Conservation (phyloP, 352 stramenopile genomes). For the Pilasporangium apinafurcum region DNA sequence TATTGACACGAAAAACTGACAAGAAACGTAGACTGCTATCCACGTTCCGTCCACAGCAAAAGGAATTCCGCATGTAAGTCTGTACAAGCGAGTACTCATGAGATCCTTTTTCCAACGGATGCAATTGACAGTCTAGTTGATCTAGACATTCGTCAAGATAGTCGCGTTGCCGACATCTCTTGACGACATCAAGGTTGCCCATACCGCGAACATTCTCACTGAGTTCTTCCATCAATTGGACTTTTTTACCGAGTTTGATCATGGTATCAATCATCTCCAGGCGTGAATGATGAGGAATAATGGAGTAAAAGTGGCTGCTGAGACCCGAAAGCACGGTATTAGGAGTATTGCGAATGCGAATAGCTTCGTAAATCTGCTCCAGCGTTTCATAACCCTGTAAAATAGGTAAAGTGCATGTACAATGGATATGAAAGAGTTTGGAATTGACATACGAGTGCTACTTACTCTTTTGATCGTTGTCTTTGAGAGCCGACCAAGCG, state of each 20-base stretch:
- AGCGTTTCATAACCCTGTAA: constrained; percentile 54
- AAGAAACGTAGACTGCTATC: constrained; percentile 45
- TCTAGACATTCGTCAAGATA: constrained; percentile 61
- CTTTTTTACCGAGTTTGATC: constrained; percentile 54
- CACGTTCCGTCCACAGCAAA: constrained; percentile 56
- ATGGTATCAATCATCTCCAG: constrained; percentile 62
- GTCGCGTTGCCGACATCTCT: constrained; percentile 32
- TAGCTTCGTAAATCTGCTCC: constrained; percentile 50
- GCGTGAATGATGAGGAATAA: constrained; percentile 49
- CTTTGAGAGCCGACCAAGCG: constrained; percentile 44
- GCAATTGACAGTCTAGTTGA: constrained; percentile 39
- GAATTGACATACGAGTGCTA: background rate
- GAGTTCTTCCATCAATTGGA: constrained; percentile 49
- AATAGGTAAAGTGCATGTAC: constrained; percentile 1
- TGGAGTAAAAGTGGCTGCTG: constrained; percentile 63
- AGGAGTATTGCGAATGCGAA: constrained; percentile 28
- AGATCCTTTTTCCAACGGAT: constrained; percentile 30
- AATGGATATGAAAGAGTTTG: too few relatives aligned
- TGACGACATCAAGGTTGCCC: constrained; percentile 25
- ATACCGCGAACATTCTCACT: constrained; percentile 32
- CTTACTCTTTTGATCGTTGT: constrained; percentile 54
- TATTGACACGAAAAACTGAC: constrained; percentile 57
- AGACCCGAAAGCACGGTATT: constrained; percentile 30
- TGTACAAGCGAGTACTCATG: constrained; percentile 52
- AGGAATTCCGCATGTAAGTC: constrained; percentile 66